phyloP scores from a whole-genome alignment of 805 yeast genomes.

The Myxozyma neglecta region DNA sequence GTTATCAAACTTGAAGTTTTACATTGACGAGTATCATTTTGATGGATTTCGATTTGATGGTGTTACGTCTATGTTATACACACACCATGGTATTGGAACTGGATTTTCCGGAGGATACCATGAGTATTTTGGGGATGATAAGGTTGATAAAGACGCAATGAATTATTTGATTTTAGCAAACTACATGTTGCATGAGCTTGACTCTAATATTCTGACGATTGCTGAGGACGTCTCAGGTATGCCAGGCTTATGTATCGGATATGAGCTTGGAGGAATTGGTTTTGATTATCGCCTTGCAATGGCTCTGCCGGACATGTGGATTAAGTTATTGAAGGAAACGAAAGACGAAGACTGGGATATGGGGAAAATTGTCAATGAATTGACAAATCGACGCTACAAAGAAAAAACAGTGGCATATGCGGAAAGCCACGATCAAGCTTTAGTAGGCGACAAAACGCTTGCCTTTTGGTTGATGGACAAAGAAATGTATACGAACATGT shows the following conservation, averaged over 20 bases:
- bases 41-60: slow-evolving; percentile 98
- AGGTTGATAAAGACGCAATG: slow-evolving; percentile 83
- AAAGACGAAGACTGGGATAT: slow-evolving; percentile 90
- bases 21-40: slow-evolving; percentile 76
- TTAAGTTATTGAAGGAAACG: slow-evolving; percentile 80
- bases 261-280: slow-evolving; percentile 80
- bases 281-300: slow-evolving; percentile 91
- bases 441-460: slow-evolving; percentile 93
- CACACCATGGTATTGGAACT: slow-evolving; percentile 89
- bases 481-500: slow-evolving; percentile 95
- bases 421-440: slow-evolving; percentile 95
- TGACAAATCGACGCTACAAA: slow-evolving; percentile 82
- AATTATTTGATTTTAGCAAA: slow-evolving; percentile 90
- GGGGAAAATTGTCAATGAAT: slow-evolving; percentile 72
- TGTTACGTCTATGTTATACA: slow-evolving; percentile 87
- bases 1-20: slow-evolving; percentile 79
- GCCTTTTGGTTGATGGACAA: slow-evolving; percentile 99
- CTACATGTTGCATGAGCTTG: slow-evolving; percentile 59
- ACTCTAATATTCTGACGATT: slow-evolving; percentile 63
- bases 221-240: slow-evolving; percentile 98
- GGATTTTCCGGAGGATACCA: slow-evolving; percentile 88
- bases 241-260: slow-evolving; percentile 86
- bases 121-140: slow-evolving; percentile 74
- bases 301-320: slow-evolving; percentile 99
- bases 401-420: slow-evolving; percentile 90